Evolutionary conservation across 1,284 basidiomycete genomes (phyloP).

Genomic region (Pseudozyma thailandica): DNA sequence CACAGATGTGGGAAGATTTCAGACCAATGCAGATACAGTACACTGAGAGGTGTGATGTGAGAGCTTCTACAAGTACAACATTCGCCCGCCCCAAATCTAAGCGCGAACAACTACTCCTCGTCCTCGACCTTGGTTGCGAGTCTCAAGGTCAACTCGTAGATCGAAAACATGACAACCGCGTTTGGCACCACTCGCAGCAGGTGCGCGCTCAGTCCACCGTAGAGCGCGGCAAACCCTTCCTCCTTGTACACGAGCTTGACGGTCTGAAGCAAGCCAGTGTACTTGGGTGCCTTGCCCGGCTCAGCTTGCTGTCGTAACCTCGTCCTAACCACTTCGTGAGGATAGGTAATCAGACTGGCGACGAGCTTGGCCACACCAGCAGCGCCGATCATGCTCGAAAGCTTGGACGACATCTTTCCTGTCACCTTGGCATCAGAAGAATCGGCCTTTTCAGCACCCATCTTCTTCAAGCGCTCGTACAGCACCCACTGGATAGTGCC

Average conservation of each 20-base stretch:
- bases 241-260: slow-evolving; percentile 85
- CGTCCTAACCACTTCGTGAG: slow-evolving; percentile 77
- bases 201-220: slow-evolving; percentile 93
- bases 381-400: slow-evolving; percentile 82
- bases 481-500: slow-evolving; percentile 97
- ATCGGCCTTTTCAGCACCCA: slow-evolving; percentile 3
- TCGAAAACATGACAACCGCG: slow-evolving; percentile 92
- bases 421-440: neutral
- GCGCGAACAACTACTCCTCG: neutral
- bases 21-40: too few species aligned
- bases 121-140: slow-evolving; percentile 40
- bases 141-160: slow-evolving; percentile 68
- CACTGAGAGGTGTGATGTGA: too few species aligned
- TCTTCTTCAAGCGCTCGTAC: slow-evolving; percentile 84
- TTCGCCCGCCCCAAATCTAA: too few species aligned
- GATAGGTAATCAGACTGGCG: slow-evolving; percentile 64
- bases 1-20: too few species aligned
- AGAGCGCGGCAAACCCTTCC: slow-evolving; percentile 85
- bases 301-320: slow-evolving; percentile 82
- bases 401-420: slow-evolving; percentile 8
- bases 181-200: slow-evolving; percentile 97
- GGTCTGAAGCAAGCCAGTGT: slow-evolving; percentile 87
- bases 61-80: slow-evolving; percentile 8
- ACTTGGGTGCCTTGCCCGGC: slow-evolving; percentile 74
- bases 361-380: slow-evolving; percentile 92